Base-by-base conservation (phyloP, 2,329 filamentous ascomycete genomes). In the Alternaria panax region DNA sequence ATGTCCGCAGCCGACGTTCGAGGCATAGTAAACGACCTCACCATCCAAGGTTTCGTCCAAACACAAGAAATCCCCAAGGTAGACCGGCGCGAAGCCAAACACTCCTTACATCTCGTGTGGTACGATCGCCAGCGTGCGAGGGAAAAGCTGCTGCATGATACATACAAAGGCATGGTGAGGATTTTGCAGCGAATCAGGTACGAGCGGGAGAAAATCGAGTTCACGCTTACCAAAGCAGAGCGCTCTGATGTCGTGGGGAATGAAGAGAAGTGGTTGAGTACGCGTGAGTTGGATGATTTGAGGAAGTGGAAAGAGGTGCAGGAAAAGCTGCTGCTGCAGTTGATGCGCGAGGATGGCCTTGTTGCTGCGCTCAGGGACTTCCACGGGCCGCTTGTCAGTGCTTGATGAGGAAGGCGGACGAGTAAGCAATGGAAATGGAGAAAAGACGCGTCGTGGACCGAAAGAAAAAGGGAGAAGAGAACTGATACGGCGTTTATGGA, bases 11-110 rank as follows among this genome's bases (percentile, higher is more conserved):
- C 90, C 58, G 92, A 97, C 53, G 87, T 98, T 24, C 92, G 95
- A 46, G 88, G 90, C 58, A 90, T 93, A 63, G 89, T 98, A 78
- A 89, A 92, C 14, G 88, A 89, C 62, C 91, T 99, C 85, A 92
- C 96, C 68, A 89, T 92, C 76, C 88, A 88, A 18, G 94, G 95
- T 2, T 89, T 95, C 61, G 88, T 97, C 12, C 92, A 98, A 67
- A 87, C 96, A 6, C 95, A 99, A 77, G 95, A 99, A 80, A 90
- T 99, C 0, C 95, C 95, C 0, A 91, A 92, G 66, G 94, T 98
- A 71, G 90, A 90, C 65, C 90, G 89, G 62, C 89, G 93, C 32
- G 87, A 91, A 69, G 92, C 93, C 0, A 91, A 89, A 63, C 88
- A 92, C 52, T 96, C 93, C 0, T 86, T 97, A 24, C 98, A 93